Evolutionary conservation across 805 yeast species (phyloP).

Genomic region (Metschnikowia proteae): DNA sequence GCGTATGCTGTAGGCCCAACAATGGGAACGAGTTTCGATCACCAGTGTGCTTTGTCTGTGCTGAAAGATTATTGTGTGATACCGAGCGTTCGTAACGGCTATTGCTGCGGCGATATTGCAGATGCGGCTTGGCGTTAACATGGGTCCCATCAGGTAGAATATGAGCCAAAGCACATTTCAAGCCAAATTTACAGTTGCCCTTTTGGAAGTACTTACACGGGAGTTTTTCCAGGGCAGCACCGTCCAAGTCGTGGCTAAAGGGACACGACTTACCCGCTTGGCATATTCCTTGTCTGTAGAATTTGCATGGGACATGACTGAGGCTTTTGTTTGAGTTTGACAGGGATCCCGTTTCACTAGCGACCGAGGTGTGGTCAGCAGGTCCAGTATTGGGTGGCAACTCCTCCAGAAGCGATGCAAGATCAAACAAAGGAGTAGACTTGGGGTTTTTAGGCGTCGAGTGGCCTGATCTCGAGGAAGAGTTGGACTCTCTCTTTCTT

Average conservation of each 20-base stretch:
- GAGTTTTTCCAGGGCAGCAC: conserved; percentile 46
- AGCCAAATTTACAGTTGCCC: conserved; percentile 96
- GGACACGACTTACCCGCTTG: conserved; percentile 94
- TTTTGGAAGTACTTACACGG: conserved; percentile 93
- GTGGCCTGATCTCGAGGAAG: neutral
- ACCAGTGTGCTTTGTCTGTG: neutral
- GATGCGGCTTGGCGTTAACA: conserved; percentile 47
- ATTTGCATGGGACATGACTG: conserved; percentile 95
- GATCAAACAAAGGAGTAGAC: conserved; percentile 8
- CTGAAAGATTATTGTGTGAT: neutral
- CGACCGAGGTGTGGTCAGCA: conserved; percentile 8
- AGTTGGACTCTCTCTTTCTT: neutral
- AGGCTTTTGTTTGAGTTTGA: conserved; percentile 44
- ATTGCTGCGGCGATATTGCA: conserved; percentile 9
- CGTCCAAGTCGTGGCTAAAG: conserved; percentile 73
- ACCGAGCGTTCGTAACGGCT: conserved; percentile 7
- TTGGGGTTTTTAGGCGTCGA: neutral
- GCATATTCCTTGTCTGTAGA: conserved; percentile 86
- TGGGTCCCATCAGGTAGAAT: conserved; percentile 84
- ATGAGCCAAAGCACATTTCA: conserved; percentile 92
- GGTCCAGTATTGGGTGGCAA: conserved; percentile 21
- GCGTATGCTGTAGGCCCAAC: neutral
- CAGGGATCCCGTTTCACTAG: conserved; percentile 7
- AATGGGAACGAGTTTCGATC: neutral
- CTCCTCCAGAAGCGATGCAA: conserved; percentile 8